Percentiles rank a stretch among this genome's conserved stretches.
phyloP scores from a whole-genome alignment of 371 early-diverging fungal species.

The Mucor velutinosus region DNA sequence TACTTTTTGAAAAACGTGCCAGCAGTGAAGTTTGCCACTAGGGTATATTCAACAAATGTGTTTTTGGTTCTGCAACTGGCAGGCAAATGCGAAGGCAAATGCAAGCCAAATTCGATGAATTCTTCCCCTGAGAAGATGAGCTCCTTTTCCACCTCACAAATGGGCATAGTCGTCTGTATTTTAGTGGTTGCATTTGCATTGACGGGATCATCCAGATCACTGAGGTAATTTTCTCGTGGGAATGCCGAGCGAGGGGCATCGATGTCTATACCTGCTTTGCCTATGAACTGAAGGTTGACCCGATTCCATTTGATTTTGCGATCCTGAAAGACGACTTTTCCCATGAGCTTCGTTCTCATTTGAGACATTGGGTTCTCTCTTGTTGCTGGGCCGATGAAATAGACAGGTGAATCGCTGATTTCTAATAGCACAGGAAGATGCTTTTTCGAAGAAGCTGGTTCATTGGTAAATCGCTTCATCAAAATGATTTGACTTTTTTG shows the following conservation, averaged over 20 bases:
- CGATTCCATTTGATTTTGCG: slow-evolving; percentile 52
- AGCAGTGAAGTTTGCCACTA: slow-evolving; percentile 46
- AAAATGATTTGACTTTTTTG: slow-evolving; percentile 1
- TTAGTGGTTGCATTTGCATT: slow-evolving; percentile 11
- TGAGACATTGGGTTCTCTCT: slow-evolving; percentile 49
- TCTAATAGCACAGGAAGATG: slow-evolving; percentile 23
- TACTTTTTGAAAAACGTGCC: slow-evolving; percentile 49
- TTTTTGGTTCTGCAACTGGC: slow-evolving; percentile 34
- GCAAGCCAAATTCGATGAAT: slow-evolving; percentile 48
- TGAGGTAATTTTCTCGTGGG: slow-evolving; percentile 11
- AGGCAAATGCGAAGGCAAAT: slow-evolving; percentile 46
- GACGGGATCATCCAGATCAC: slow-evolving; percentile 14
- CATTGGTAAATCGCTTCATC: slow-evolving; percentile 28
- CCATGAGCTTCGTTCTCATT: slow-evolving; percentile 42
- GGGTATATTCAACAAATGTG: slow-evolving; percentile 46
- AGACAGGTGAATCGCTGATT: slow-evolving; percentile 35
- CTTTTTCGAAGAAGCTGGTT: slow-evolving; percentile 7
- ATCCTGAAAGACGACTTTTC: slow-evolving; percentile 42
- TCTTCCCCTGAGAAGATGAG: slow-evolving; percentile 46
- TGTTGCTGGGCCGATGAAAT: slow-evolving; percentile 47
- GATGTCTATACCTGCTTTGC: slow-evolving; percentile 42
- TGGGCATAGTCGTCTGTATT: slow-evolving; percentile 31
- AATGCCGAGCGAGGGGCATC: slow-evolving; percentile 24
- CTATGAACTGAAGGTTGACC: slow-evolving; percentile 43
- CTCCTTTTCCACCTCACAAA: slow-evolving; percentile 52